Conservation (phyloP, 257 asterid species). For the Henckelia pumila region DNA sequence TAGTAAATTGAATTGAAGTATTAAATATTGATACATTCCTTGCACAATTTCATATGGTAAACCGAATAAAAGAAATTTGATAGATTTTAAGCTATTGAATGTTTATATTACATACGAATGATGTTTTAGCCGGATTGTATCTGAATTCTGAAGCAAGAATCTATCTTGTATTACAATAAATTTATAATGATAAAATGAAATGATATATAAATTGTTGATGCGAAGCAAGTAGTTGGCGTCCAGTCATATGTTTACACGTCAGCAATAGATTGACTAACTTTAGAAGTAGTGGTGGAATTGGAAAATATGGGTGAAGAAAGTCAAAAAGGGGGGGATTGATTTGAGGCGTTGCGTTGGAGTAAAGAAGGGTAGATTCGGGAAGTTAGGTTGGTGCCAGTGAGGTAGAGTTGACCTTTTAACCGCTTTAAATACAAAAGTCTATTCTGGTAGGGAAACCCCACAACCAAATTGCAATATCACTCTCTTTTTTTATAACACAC, state of each 20-base stretch:
- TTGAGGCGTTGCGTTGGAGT: conserved; percentile 43
- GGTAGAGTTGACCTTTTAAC: conserved; percentile 45
- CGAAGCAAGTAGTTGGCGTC: neutral
- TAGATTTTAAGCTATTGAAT: no score
- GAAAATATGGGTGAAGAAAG: conserved; percentile 27
- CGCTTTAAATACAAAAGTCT: conserved; percentile 43
- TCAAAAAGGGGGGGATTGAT: conserved; percentile 40
- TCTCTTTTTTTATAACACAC: no score
- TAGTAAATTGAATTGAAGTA: no score
- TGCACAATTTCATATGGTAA: no score
- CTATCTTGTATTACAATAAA: no score
- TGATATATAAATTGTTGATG: no score
- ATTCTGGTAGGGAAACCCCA: conserved; percentile 14
- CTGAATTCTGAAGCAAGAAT: no score
- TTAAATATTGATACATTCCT: no score
- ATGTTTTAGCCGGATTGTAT: no score
- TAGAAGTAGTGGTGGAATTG: conserved; percentile 27
- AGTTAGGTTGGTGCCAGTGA: conserved; percentile 32
- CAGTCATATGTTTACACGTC: neutral
- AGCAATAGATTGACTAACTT: neutral
- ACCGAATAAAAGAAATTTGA: no score
- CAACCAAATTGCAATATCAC: neutral
- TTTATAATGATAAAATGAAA: no score
- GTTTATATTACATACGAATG: no score
- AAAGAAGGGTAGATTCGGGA: conserved; percentile 27